These are phyloP conservation scores for Stipa capillata DNA, from an alignment of 176 grass and related monocot species.

Conservation along the genomic window DNA sequence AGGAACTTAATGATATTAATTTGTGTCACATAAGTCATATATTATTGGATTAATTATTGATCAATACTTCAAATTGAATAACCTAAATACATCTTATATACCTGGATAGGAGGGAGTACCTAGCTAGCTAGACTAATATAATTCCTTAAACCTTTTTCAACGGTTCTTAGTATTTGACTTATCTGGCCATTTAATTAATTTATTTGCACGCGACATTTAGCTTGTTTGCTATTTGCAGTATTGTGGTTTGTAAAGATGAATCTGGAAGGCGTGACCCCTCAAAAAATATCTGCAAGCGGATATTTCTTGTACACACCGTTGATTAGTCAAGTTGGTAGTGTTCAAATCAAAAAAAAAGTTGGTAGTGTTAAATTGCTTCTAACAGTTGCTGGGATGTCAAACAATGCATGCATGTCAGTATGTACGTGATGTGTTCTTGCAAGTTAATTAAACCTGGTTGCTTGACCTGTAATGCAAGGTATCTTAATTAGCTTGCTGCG, in stretches of 20 bases:
- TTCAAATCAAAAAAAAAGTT: no score
- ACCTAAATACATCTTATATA: no score
- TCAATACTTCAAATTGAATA: no score
- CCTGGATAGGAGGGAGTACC: no score
- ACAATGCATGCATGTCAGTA: no score
- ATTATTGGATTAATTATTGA: no score
- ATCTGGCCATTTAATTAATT: not conserved
- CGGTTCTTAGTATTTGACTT: not conserved
- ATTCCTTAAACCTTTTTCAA: not conserved
- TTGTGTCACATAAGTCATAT: no score
- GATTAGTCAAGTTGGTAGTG: not conserved
- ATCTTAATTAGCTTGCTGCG: constrained; percentile 3
- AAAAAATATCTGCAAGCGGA: no score
- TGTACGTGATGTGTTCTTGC: not conserved
- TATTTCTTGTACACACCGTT: not conserved
- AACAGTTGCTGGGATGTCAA: not conserved
- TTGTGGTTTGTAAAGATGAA: not conserved
- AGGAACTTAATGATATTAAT: no score
- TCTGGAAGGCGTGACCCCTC: not conserved
- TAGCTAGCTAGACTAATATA: not conserved
- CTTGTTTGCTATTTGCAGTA: not conserved
- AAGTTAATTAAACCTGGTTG: constrained; percentile 15
- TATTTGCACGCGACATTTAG: constrained; percentile 3
- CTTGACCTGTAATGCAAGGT: constrained; percentile 15
- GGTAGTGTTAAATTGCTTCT: not conserved